Percentiles rank a stretch among this genome's conserved stretches.
Evolutionary conservation across 1,284 basidiomycete genomes (phyloP).

Genomic region (Cystobasidium sp.): DNA sequence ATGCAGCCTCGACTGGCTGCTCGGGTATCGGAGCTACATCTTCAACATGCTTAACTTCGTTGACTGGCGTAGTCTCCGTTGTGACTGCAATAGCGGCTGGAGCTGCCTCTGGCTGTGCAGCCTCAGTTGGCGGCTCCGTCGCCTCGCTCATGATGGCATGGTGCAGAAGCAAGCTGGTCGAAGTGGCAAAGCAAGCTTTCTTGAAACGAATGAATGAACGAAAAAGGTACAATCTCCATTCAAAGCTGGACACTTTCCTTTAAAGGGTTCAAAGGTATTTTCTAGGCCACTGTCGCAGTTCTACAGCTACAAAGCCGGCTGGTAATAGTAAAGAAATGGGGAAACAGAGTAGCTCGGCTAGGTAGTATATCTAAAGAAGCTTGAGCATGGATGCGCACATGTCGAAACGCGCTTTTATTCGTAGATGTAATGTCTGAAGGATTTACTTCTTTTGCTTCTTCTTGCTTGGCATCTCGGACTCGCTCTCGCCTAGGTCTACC

Average conservation of each 20-base stretch:
- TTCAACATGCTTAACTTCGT: background rate
- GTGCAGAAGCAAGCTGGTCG: background rate
- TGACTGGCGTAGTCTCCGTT: background rate
- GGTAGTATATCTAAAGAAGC: no score
- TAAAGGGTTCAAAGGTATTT: no score
- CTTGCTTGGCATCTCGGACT: constrained; percentile 47
- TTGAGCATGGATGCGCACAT: no score
- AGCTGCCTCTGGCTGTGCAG: constrained; percentile 8
- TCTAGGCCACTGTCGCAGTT: no score
- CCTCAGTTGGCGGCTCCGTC: constrained; percentile 7
- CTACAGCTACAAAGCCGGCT: no score
- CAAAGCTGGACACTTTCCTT: no score
- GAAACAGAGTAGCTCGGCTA: no score
- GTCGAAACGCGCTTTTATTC: background rate
- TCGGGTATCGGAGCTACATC: background rate
- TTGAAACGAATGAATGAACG: no score
- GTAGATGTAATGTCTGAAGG: background rate
- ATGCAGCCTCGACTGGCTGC: background rate
- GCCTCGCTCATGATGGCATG: constrained; percentile 12
- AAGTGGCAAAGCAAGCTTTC: constrained; percentile 1
- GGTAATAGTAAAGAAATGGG: no score
- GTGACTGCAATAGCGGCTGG: background rate
- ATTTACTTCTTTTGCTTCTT: constrained; percentile 36
- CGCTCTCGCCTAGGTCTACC: constrained; percentile 54
- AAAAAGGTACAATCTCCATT: no score